Conservation (phyloP, 2,329 filamentous ascomycete genomes). For the Kalaharituber pfeilii region DNA sequence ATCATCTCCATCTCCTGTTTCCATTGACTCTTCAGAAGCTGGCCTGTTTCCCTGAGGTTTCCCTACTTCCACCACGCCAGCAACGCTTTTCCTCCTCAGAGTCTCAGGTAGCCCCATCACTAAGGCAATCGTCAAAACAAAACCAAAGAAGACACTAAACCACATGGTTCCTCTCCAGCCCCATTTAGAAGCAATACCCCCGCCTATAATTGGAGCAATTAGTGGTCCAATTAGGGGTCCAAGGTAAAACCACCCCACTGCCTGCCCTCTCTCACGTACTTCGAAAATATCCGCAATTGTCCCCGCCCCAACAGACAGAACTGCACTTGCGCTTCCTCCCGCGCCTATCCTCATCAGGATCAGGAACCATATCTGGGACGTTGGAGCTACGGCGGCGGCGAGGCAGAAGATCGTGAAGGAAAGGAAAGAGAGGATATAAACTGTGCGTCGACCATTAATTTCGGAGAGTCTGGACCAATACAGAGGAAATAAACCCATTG, state of each 20-base stretch:
- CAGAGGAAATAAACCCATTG: constrained; percentile 67
- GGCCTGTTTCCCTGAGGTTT: too few relatives aligned
- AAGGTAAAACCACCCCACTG: constrained; percentile 73
- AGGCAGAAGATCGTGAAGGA: constrained; percentile 56
- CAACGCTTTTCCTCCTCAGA: constrained; percentile 31
- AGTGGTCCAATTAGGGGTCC: constrained; percentile 60
- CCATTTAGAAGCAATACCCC: constrained; percentile 48
- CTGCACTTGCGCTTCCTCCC: constrained; percentile 61
- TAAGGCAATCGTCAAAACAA: constrained; percentile 38
- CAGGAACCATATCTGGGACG: constrained; percentile 35
- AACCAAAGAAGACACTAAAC: constrained; percentile 57
- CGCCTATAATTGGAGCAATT: constrained; percentile 59
- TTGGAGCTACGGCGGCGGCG: constrained; percentile 50
- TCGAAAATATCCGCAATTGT: constrained; percentile 74
- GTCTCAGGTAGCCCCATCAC: constrained; percentile 50
- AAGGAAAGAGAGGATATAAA: constrained; percentile 58
- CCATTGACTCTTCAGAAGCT: too few relatives aligned
- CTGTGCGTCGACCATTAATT: constrained; percentile 49
- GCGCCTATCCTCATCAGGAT: constrained; percentile 56
- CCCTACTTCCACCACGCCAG: too few relatives aligned
- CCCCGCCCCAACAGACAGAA: constrained; percentile 67
- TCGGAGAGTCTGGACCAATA: constrained; percentile 81
- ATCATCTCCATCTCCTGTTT: too few relatives aligned
- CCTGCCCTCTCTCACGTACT: constrained; percentile 48
- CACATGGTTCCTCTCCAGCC: constrained; percentile 65